These are phyloP conservation scores for Mucor racemosus DNA, from an alignment of 371 early-diverging fungal species.

Conservation along the genomic window DNA sequence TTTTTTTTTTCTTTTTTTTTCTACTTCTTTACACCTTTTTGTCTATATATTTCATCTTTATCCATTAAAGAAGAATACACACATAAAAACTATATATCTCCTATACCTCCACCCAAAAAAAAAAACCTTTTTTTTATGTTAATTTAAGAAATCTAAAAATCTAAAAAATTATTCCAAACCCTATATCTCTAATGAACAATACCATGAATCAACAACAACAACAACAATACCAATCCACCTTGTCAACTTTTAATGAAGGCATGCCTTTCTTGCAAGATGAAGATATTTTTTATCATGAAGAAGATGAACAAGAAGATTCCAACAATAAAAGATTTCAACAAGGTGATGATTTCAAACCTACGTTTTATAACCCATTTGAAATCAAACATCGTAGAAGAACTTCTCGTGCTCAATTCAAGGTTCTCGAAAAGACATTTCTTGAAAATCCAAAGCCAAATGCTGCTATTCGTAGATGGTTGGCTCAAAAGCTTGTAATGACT, in stretches of 20 bases:
- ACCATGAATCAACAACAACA: conserved; percentile 4
- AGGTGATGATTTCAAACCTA: conserved; percentile 26
- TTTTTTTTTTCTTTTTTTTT: not conserved
- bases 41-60: conserved; percentile 10
- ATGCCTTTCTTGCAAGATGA: conserved; percentile 20
- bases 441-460: conserved; percentile 78
- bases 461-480: conserved; percentile 64
- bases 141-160: conserved; percentile 1
- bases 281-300: conserved; percentile 1
- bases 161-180: not conserved
- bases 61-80: not conserved
- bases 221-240: not conserved
- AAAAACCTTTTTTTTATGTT: not conserved
- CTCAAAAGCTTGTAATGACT: conserved; percentile 80
- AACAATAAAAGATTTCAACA: not conserved
- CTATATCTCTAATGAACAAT: conserved; percentile 10
- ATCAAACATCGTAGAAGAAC: conserved; percentile 78
- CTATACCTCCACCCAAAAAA: not conserved
- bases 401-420: conserved; percentile 68
- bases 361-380: conserved; percentile 79
- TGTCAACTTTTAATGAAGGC: conserved; percentile 13
- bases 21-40: conserved; percentile 15
- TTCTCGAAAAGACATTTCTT: conserved; percentile 70
- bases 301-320: not conserved
- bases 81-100: not conserved